Conservation (phyloP, 2,329 filamentous ascomycete species). For the Hypoxylon sp. region DNA sequence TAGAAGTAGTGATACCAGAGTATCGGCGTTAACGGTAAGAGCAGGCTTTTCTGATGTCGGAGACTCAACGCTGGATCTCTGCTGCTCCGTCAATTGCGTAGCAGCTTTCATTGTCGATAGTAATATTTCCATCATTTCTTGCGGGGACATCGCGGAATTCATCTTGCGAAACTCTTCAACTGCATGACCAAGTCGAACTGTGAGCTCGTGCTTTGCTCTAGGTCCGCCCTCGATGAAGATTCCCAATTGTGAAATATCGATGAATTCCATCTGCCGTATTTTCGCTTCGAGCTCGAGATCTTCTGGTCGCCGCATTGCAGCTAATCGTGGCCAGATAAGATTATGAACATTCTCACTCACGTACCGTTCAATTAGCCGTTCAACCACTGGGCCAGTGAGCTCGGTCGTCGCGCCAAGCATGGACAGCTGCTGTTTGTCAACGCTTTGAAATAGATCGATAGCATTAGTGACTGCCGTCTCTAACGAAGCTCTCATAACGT, state of each 20-base stretch:
- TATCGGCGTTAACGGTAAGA: slow-evolving; percentile 84
- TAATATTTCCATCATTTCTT: slow-evolving; percentile 89
- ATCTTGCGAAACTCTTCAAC: slow-evolving; percentile 94
- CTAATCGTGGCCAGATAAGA: slow-evolving; percentile 86
- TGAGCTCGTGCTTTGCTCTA: slow-evolving; percentile 84
- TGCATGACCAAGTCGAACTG: slow-evolving; percentile 80
- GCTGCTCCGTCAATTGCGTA: slow-evolving; percentile 74
- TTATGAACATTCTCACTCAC: slow-evolving; percentile 94
- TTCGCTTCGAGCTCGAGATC: slow-evolving; percentile 91
- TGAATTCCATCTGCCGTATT: slow-evolving; percentile 91
- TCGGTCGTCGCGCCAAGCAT: slow-evolving; percentile 93
- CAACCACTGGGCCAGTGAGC: slow-evolving; percentile 90
- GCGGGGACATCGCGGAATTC: slow-evolving; percentile 80
- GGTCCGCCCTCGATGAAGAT: slow-evolving; percentile 86
- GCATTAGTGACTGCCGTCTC: slow-evolving; percentile 94
- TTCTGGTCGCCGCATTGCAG: slow-evolving; percentile 81
- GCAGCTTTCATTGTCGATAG: slow-evolving; percentile 86
- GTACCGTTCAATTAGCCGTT: slow-evolving; percentile 94
- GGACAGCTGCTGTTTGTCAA: slow-evolving; percentile 96
- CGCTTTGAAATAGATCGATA: slow-evolving; percentile 94
- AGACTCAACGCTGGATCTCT: slow-evolving; percentile 54
- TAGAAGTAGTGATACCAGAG: slow-evolving; percentile 89
- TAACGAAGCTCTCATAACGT: slow-evolving; percentile 87
- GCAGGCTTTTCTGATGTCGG: slow-evolving; percentile 67
- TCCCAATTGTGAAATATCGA: slow-evolving; percentile 95